Conservation (phyloP, 1,139 yeast species). For the Martiniozyma asiatica region DNA sequence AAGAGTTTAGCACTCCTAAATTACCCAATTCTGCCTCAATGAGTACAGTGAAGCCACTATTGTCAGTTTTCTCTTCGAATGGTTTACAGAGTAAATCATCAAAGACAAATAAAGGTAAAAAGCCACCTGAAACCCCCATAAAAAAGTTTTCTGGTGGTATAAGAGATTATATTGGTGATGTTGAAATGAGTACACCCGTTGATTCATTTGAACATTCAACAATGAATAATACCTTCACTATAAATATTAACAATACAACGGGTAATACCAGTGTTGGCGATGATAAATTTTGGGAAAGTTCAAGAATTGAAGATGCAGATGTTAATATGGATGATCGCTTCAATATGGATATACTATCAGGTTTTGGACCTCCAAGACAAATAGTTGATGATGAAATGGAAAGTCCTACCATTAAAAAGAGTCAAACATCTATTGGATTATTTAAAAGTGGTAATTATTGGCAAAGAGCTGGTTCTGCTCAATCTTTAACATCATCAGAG, state of each 20-base stretch:
- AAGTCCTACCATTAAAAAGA: slow-evolving; percentile 4
- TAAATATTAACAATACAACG: slow-evolving; percentile 1
- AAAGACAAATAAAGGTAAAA: slow-evolving; percentile 1
- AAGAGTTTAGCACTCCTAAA: slow-evolving; percentile 5
- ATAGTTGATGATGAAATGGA: slow-evolving; percentile 3
- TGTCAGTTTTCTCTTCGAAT: slow-evolving; percentile 69
- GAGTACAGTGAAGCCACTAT: slow-evolving; percentile 69
- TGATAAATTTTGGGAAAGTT: too few relatives aligned
- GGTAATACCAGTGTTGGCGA: slow-evolving; percentile 1
- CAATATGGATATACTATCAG: slow-evolving; percentile 1
- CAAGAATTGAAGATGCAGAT: slow-evolving; percentile 1
- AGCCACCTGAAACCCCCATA: slow-evolving; percentile 69
- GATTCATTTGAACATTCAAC: slow-evolving; percentile 3
- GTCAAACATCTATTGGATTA: background rate
- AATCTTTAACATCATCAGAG: slow-evolving; percentile 1
- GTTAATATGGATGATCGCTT: slow-evolving; percentile 1
- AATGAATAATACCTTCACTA: slow-evolving; percentile 5
- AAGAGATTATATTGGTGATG: slow-evolving; percentile 2
- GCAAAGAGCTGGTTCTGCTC: slow-evolving; percentile 12
- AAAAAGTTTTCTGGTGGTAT: slow-evolving; percentile 37
- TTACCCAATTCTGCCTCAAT: slow-evolving; percentile 41
- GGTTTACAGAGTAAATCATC: slow-evolving; percentile 55
- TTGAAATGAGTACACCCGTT: slow-evolving; percentile 4
- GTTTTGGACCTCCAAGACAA: slow-evolving; percentile 1
- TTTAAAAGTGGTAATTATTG: slow-evolving; percentile 8